phyloP scores from a whole-genome alignment of 2,329 filamentous ascomycete species.

The Zarea fungicola region DNA sequence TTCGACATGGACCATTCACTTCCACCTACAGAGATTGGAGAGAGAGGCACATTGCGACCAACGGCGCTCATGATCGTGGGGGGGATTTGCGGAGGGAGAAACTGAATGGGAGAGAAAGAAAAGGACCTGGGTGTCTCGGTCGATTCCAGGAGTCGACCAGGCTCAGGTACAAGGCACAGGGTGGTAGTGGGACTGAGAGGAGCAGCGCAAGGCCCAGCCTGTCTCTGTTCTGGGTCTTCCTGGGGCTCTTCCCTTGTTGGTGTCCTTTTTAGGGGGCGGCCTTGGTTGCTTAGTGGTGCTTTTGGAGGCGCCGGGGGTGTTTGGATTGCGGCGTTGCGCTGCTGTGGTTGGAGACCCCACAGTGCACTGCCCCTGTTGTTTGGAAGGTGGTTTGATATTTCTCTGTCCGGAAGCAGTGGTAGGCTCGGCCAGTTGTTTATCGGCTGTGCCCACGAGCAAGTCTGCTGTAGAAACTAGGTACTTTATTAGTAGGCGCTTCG shows the following conservation, averaged over 20 bases:
- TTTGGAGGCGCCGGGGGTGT: too few species aligned
- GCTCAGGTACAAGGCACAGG: conserved; percentile 3
- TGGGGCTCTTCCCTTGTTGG: not conserved
- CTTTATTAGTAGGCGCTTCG: too few species aligned
- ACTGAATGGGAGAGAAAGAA: conserved; percentile 8
- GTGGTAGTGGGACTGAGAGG: too few species aligned
- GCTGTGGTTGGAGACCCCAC: not conserved
- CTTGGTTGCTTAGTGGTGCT: too few species aligned
- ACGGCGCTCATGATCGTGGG: conserved; percentile 51
- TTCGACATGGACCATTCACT: conserved; percentile 76
- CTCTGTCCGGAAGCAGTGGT: too few species aligned
- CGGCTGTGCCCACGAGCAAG: too few species aligned
- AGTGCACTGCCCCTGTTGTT: conserved; percentile 6
- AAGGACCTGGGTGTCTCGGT: conserved; percentile 17
- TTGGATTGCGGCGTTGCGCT: too few species aligned
- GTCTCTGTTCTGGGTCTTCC: not conserved
- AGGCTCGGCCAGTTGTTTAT: too few species aligned
- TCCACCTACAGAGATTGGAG: conserved; percentile 75
- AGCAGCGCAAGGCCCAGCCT: too few species aligned
- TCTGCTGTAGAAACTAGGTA: too few species aligned
- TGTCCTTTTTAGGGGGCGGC: not conserved
- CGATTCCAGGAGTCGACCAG: conserved; percentile 12
- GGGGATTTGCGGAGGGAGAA: conserved; percentile 23
- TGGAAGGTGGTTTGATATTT: too few species aligned
- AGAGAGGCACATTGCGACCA: conserved; percentile 68